phyloP scores from a whole-genome alignment of 345 rosid genomes.

The Stellera chamaejasme region DNA sequence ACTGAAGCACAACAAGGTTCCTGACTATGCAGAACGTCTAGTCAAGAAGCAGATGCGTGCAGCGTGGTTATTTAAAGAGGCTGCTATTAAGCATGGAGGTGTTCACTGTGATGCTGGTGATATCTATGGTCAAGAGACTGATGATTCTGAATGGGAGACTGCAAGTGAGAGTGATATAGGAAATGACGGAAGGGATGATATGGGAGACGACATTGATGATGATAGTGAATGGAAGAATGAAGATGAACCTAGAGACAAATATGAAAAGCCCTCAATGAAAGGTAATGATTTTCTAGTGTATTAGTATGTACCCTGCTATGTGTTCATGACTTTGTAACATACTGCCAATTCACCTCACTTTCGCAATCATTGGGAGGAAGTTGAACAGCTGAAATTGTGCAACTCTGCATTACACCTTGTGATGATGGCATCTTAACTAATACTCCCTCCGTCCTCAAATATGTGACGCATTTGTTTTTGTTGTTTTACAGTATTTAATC shows the following conservation, averaged over 20 bases:
- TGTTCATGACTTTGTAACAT: too few species aligned
- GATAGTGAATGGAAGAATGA: constrained; percentile 58
- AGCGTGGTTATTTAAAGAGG: constrained; percentile 97
- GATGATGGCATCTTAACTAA: too few species aligned
- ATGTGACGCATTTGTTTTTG: too few species aligned
- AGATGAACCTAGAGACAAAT: constrained; percentile 43
- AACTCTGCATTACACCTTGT: too few species aligned
- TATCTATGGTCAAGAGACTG: constrained; percentile 64
- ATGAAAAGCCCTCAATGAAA: constrained; percentile 40
- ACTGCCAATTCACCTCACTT: too few species aligned
- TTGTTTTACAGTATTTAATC: too few species aligned
- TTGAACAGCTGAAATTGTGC: too few species aligned
- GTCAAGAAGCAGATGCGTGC: constrained; percentile 99
- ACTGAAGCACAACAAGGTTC: constrained; percentile 90
- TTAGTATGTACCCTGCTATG: background rate
- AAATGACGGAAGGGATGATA: constrained; percentile 69
- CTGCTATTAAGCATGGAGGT: constrained; percentile 87
- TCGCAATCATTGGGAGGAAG: too few species aligned
- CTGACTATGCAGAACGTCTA: constrained; percentile 92
- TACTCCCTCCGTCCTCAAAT: too few species aligned
- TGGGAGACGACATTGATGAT: constrained; percentile 69
- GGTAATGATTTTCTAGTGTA: constrained; percentile 21
- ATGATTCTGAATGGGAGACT: constrained; percentile 97
- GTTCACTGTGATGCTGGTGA: constrained; percentile 56
- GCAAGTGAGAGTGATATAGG: constrained; percentile 95